Base-by-base conservation (phyloP, 495 filamentous ascomycete genomes). In the Penicillium samsonianum region DNA sequence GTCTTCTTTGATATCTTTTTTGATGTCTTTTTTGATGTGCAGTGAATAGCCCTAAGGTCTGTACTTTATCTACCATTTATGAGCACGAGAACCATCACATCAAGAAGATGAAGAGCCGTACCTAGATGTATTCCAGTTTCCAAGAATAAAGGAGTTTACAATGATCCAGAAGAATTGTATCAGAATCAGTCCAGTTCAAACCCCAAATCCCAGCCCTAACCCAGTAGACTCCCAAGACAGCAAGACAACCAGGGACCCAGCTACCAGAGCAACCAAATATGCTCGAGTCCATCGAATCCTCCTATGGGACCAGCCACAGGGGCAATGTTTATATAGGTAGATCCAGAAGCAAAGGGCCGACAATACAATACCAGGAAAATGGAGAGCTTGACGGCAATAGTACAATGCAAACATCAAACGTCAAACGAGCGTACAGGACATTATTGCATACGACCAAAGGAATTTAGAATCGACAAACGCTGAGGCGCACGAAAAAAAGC, bases 401-500 rank as follows among this genome's bases (percentile, higher is more conserved):
- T 37, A 14, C 22, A 40, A 65, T 61, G 52, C 60, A 60, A 53
- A 50, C 57, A 56, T n/a, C n/a, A n/a, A 25, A 25, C 4, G 4
- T 53, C 47, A 63, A 61, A 60, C 33, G 43, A 50, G 44, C 47
- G 53, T 46, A 54, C 53, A 26, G 41, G 47, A 51, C 41, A 55
- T 55, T 47, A 47, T 47, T 38, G 53, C 53, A 55, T 35, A 53
- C 45, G 30, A 33, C 25, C 47, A 55, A 53, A 57, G 37, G 55
- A 57, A 42, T 51, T 53, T 40, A 42, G 59, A 48, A 61, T 53
- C 40, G 53, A 67, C 67, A 60, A 64, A 64, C 63, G 57, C 61
- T 59, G 51, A 64, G 45, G 52, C 50, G 55, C 64, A 62, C 52
- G 56, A 60, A 65, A 65, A 62, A 64, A 51, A 53, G 50, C 54